A percentile compares a stretch with the other conserved stretches of the same genome.
phyloP scores from a whole-genome alignment of 106 monocot genomes.

The Dendrobium catenatum region DNA sequence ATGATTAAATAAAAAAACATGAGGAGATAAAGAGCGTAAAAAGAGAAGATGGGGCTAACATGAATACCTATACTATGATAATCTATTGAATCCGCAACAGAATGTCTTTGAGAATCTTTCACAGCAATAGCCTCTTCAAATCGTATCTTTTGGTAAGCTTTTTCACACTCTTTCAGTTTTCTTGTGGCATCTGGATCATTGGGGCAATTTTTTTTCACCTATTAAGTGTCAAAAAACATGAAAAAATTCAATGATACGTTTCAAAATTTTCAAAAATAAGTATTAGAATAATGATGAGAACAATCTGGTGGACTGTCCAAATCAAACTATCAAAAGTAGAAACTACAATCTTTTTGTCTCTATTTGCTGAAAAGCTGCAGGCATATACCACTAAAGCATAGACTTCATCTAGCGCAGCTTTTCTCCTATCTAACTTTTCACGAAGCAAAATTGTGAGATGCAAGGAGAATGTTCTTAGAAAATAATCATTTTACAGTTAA shows the following conservation, averaged over 20 bases:
- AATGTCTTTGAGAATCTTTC: constrained; percentile 39
- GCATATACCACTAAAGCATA: not conserved
- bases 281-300: not conserved
- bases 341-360: not conserved
- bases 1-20: not conserved
- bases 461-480: too few species aligned
- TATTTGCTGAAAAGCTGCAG: not conserved
- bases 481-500: too few species aligned
- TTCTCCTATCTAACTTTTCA: too few species aligned
- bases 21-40: not conserved
- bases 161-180: constrained; percentile 96
- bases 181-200: constrained; percentile 93
- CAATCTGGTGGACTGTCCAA: not conserved
- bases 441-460: too few species aligned
- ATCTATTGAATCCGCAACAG: constrained; percentile 82
- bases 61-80: constrained; percentile 67
- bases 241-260: not conserved
- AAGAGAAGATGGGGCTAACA: not conserved
- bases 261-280: not conserved
- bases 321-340: not conserved
- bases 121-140: constrained; percentile 98
- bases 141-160: constrained; percentile 85
- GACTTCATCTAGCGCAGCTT: not conserved
- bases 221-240: constrained; percentile 6
- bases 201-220: constrained; percentile 87